A percentile compares a stretch with the other conserved stretches of the same genome.
Conservation (phyloP, 352 stramenopile species). For the Phytophthora fragariaefolia region DNA sequence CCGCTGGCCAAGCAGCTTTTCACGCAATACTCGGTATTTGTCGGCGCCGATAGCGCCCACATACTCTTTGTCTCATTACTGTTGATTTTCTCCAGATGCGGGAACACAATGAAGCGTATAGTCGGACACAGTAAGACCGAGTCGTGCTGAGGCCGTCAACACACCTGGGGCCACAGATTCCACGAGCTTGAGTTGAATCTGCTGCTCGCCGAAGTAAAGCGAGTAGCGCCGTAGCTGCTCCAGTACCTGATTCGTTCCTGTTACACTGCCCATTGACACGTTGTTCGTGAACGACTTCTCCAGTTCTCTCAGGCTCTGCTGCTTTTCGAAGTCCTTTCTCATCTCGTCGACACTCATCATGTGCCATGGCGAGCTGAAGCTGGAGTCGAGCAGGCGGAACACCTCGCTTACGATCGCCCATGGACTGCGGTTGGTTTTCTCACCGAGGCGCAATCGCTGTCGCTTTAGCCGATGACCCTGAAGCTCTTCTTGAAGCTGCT, state of each 20-base stretch:
- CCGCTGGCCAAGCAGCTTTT: conserved; percentile 13
- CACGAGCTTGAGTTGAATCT: conserved; percentile 13
- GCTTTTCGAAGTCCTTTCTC: conserved; percentile 7
- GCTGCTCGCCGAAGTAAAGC: conserved; percentile 20
- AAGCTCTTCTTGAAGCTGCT: conserved; percentile 16
- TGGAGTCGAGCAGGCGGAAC: conserved; percentile 17
- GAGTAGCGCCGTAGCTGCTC: conserved; percentile 22
- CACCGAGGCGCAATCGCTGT: background rate
- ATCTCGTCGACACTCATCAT: conserved; percentile 15
- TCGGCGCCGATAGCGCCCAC: background rate
- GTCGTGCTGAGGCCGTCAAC: too few relatives aligned
- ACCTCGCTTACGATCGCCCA: conserved; percentile 21
- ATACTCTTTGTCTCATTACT: background rate
- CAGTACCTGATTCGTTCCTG: conserved; percentile 7
- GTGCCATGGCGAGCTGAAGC: conserved; percentile 20
- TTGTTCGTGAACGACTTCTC: conserved; percentile 6
- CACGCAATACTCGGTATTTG: background rate
- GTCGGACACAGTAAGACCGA: conserved; percentile 13
- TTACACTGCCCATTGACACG: conserved; percentile 16
- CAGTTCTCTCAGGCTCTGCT: background rate
- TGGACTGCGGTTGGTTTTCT: conserved; percentile 7
- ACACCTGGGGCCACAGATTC: conserved; percentile 13
- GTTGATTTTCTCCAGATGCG: conserved; percentile 9
- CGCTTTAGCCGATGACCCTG: conserved; percentile 14
- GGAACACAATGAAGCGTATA: conserved; percentile 21